These are phyloP conservation scores for Ogataea ramenticola DNA, from an alignment of 805 yeast genomes.

Conservation along the genomic window DNA sequence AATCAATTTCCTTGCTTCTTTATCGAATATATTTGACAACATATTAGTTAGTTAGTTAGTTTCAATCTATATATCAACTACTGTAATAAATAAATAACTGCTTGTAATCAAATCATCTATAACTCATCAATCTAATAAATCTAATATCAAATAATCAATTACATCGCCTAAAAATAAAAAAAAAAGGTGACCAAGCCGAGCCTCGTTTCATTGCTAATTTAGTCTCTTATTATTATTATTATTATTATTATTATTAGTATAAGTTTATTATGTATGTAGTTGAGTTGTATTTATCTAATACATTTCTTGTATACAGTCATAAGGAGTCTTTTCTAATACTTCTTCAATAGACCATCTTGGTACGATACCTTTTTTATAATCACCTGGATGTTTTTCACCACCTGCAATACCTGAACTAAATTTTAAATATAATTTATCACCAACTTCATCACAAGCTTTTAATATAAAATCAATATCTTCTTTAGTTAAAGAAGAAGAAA, in stretches of 20 bases:
- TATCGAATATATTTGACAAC: neutral
- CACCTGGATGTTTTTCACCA: conserved; percentile 46
- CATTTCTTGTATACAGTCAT: conserved; percentile 37
- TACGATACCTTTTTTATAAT: conserved; percentile 40
- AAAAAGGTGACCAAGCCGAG: too few species aligned
- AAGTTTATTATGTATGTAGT: neutral
- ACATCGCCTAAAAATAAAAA: too few species aligned
- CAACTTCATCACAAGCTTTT: conserved; percentile 65
- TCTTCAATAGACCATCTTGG: conserved; percentile 80
- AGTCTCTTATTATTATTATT: neutral
- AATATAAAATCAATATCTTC: conserved; percentile 84
- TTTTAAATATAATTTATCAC: conserved; percentile 69
- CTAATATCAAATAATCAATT: too few species aligned
- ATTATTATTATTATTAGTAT: neutral
- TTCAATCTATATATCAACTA: neutral
- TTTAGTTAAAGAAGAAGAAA: conserved; percentile 86
- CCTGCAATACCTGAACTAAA: conserved; percentile 74
- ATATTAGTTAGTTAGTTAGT: neutral
- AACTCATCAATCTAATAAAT: too few species aligned
- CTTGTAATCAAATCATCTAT: too few species aligned
- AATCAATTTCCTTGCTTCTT: neutral
- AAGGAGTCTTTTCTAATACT: conserved; percentile 64
- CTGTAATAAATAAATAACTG: too few species aligned
- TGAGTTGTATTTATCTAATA: conserved; percentile 9
- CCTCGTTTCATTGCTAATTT: too few species aligned